phyloP scores from a whole-genome alignment of 768 basidiomycete species.

The Rickenella mellea region DNA sequence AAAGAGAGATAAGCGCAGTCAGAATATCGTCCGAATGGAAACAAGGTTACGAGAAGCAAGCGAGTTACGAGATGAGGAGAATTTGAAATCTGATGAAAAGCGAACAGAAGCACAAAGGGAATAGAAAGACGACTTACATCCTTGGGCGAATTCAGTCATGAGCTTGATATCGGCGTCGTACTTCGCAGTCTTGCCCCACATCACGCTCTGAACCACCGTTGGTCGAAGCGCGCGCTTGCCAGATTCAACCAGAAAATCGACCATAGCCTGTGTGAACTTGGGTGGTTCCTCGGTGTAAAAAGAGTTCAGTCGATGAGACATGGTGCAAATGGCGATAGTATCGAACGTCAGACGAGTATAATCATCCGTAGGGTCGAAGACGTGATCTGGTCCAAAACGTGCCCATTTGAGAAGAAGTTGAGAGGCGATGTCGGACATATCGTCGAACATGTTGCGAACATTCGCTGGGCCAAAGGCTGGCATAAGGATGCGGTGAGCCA shows the following conservation, averaged over 20 bases:
- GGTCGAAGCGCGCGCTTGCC: conserved; percentile 26
- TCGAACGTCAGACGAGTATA: conserved; percentile 40
- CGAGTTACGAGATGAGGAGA: no score
- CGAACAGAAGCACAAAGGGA: neutral
- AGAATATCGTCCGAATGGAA: no score
- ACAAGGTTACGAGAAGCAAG: no score
- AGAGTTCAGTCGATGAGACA: conserved; percentile 36
- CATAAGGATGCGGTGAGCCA: conserved; percentile 33
- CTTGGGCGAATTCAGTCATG: conserved; percentile 30
- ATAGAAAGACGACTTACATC: conserved; percentile 20
- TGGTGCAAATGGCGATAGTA: conserved; percentile 36
- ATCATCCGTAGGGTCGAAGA: conserved; percentile 35
- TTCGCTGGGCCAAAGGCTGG: conserved; percentile 33
- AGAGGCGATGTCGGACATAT: conserved; percentile 34
- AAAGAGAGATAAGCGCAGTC: no score
- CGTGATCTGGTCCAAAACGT: conserved; percentile 33
- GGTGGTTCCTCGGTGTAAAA: conserved; percentile 30
- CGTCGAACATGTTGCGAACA: conserved; percentile 37
- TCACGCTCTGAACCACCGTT: conserved; percentile 23
- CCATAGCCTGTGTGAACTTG: conserved; percentile 31
- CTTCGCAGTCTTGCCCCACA: conserved; percentile 25
- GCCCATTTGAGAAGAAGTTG: conserved; percentile 36
- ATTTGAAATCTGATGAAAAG: no score
- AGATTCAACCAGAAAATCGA: conserved; percentile 30
- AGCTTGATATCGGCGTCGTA: conserved; percentile 31